Evolutionary conservation across 345 rosid species (phyloP).

Genomic region (Punica granatum): DNA sequence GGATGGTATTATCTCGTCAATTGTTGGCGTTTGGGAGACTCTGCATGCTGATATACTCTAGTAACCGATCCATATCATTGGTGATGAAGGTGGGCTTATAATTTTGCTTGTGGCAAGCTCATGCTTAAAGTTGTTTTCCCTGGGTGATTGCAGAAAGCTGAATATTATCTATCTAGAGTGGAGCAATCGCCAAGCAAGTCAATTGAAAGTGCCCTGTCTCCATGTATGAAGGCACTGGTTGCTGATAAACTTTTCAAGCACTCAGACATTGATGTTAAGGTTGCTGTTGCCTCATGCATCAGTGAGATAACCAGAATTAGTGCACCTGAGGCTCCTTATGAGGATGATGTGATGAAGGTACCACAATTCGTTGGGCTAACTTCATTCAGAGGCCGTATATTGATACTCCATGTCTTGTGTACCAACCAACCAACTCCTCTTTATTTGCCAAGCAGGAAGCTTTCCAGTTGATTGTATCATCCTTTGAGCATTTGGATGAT

Average conservation of each 20-base stretch:
- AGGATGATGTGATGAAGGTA: constrained; percentile 89
- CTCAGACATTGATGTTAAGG: constrained; percentile 64
- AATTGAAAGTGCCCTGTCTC: constrained; percentile 66
- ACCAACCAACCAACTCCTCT: background rate
- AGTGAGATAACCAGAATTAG: constrained; percentile 97
- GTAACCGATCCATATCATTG: too few relatives aligned
- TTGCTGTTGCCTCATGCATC: constrained; percentile 89
- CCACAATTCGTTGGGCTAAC: background rate
- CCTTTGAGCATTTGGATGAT: constrained; percentile 65
- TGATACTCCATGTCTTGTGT: background rate
- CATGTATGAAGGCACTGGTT: constrained; percentile 64
- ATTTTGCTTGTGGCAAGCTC: background rate
- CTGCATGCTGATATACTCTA: too few relatives aligned
- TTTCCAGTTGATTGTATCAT: constrained; percentile 81
- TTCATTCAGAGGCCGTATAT: background rate
- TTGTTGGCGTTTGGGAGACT: too few relatives aligned
- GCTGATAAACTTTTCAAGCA: constrained; percentile 52
- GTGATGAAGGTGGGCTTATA: background rate
- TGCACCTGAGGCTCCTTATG: constrained; percentile 96
- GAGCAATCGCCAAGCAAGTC: constrained; percentile 75
- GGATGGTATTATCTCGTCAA: too few relatives aligned
- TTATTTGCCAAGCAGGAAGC: constrained; percentile 48
- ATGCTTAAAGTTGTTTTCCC: background rate
- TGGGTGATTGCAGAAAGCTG: constrained; percentile 50
- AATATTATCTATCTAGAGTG: constrained; percentile 53